phyloP scores from a whole-genome alignment of 2,329 filamentous ascomycete genomes.

The Penicillium sp. region DNA sequence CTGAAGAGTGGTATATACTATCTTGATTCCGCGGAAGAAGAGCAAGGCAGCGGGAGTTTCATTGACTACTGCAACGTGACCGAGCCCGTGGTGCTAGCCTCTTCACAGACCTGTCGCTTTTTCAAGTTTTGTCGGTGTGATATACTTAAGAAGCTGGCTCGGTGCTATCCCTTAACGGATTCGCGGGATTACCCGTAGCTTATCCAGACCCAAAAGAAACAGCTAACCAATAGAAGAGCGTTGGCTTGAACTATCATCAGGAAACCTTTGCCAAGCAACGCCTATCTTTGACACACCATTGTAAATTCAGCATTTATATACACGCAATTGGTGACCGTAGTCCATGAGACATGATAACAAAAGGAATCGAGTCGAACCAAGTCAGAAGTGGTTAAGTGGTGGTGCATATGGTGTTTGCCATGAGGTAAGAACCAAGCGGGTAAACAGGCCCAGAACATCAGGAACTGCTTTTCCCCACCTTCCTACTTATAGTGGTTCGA shows the following conservation, averaged over 20 bases:
- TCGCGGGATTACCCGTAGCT: background rate
- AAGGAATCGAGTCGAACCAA: too few relatives aligned
- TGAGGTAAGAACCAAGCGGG: background rate
- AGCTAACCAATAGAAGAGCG: background rate
- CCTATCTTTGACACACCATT: background rate
- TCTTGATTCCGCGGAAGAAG: constrained; percentile 44
- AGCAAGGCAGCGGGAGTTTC: constrained; percentile 50
- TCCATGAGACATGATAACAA: background rate
- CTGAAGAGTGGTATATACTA: constrained; percentile 31
- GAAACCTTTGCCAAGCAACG: constrained; percentile 1
- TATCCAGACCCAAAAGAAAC: background rate
- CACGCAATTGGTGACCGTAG: background rate
- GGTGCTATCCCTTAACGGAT: background rate
- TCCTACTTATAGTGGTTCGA: background rate
- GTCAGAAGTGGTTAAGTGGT: background rate
- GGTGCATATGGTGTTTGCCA: background rate
- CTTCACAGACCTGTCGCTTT: constrained; percentile 29
- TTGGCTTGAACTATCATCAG: background rate
- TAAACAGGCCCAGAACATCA: background rate
- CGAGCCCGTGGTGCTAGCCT: constrained; percentile 24
- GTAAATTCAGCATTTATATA: background rate
- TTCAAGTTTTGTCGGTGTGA: constrained; percentile 20
- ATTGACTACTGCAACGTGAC: constrained; percentile 28
- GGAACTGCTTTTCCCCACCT: background rate
- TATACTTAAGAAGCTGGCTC: background rate